phyloP scores from a whole-genome alignment of 2,329 filamentous ascomycete species.

The Aureobasidium sp. region DNA sequence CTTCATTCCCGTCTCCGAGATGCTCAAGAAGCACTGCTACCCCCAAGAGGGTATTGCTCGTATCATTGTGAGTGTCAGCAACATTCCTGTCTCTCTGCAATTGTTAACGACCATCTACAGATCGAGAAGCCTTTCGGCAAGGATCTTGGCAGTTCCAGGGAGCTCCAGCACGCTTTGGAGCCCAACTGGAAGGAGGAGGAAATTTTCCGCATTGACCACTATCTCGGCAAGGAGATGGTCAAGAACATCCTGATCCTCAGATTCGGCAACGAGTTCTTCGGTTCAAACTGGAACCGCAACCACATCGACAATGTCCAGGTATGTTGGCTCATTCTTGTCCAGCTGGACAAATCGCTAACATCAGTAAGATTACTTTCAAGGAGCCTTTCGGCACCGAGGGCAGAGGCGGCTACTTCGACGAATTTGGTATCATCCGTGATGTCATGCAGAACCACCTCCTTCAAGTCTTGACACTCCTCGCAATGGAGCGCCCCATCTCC shows the following conservation, averaged over 20 bases:
- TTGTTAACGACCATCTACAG: conserved; percentile 39
- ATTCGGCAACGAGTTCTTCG: conserved; percentile 98
- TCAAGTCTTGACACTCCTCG: conserved; percentile 89
- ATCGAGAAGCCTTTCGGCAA: conserved; percentile 99
- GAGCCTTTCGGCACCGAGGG: conserved; percentile 98
- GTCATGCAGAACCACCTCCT: conserved; percentile 99
- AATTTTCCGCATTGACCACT: conserved; percentile 98
- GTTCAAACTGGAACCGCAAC: conserved; percentile 97
- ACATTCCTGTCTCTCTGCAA: neutral
- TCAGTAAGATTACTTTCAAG: conserved; percentile 79
- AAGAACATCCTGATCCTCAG: conserved; percentile 98
- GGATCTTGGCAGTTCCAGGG: conserved; percentile 86
- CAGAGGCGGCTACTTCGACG: conserved; percentile 96
- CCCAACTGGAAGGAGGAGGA: conserved; percentile 99
- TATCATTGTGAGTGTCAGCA: conserved; percentile 67
- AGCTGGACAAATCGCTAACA: neutral
- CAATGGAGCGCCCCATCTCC: conserved; percentile 97
- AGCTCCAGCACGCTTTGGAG: conserved; percentile 88
- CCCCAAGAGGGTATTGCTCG: conserved; percentile 82
- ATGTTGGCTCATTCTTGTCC: conserved; percentile 20
- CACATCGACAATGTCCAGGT: conserved; percentile 97
- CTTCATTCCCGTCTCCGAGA: conserved; percentile 95
- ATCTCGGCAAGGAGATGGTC: conserved; percentile 99
- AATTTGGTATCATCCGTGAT: conserved; percentile 98
- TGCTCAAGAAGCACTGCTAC: conserved; percentile 96